phyloP scores from a whole-genome alignment of 441 rosid species.

The Oxalis stricta region DNA sequence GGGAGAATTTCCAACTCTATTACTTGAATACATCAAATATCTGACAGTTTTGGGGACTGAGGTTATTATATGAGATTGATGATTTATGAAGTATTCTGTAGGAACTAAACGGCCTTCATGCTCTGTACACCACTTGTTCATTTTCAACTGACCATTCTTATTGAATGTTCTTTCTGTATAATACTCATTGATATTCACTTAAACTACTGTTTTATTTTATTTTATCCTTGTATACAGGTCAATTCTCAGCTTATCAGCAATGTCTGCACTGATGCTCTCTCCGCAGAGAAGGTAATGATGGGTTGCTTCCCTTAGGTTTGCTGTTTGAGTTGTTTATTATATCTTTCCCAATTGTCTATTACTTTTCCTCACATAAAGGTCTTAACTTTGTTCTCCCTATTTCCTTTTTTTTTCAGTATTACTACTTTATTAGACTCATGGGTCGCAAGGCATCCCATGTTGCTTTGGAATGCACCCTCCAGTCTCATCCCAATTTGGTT shows the following conservation, averaged over 20 bases:
- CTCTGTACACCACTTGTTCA: neutral
- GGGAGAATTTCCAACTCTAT: no score
- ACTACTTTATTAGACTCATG: conserved; percentile 95
- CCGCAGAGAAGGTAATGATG: conserved; percentile 92
- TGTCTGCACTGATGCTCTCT: conserved; percentile 94
- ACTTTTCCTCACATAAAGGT: conserved; percentile 1
- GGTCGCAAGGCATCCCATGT: conserved; percentile 97
- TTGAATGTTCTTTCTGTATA: neutral
- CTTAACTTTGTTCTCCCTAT: neutral
- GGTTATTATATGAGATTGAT: neutral
- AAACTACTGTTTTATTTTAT: no score
- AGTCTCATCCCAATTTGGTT: conserved; percentile 98
- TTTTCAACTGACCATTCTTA: neutral
- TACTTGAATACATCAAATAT: no score
- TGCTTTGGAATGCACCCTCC: conserved; percentile 95
- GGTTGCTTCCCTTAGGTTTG: neutral
- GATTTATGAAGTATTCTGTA: neutral
- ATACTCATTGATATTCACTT: neutral
- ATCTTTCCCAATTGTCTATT: neutral
- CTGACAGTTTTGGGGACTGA: neutral
- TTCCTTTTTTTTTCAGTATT: conserved; percentile 74
- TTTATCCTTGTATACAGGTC: conserved; percentile 29
- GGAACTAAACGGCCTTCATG: neutral
- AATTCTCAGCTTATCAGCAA: conserved; percentile 98
- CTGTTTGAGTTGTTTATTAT: neutral